Evolutionary conservation across 1,284 basidiomycete species (phyloP).

Genomic region (Cryptococcus maquisensis): DNA sequence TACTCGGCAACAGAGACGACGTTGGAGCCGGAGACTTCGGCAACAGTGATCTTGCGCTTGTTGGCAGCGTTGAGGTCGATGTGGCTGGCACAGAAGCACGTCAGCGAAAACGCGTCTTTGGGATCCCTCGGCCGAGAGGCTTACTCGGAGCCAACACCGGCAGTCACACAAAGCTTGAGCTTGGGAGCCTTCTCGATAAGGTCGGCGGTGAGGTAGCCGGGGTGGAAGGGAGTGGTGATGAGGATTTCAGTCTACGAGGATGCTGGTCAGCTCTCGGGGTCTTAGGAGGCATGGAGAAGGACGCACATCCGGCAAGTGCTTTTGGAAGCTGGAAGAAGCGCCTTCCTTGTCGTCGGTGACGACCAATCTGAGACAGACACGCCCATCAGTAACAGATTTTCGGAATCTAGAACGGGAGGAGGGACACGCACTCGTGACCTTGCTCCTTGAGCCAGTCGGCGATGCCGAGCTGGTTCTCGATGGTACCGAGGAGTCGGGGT

Average conservation of each 20-base stretch:
- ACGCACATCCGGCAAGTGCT: conserved; percentile 75
- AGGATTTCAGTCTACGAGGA: conserved; percentile 38
- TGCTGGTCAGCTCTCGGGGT: background rate
- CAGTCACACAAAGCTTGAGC: conserved; percentile 87
- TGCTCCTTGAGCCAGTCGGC: conserved; percentile 65
- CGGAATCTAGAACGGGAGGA: background rate
- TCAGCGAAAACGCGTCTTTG: background rate
- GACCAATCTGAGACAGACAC: conserved; percentile 26
- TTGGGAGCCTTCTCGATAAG: conserved; percentile 77
- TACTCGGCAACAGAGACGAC: conserved; percentile 84
- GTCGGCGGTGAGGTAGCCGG: conserved; percentile 80
- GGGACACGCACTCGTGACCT: conserved; percentile 66
- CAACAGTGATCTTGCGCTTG: conserved; percentile 73
- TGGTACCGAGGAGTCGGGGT: conserved; percentile 79
- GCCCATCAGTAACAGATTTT: background rate
- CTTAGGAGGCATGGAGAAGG: background rate
- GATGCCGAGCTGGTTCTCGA: conserved; percentile 84
- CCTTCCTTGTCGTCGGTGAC: conserved; percentile 87
- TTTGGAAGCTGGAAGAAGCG: conserved; percentile 76
- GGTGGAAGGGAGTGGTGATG: conserved; percentile 86
- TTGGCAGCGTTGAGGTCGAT: conserved; percentile 87
- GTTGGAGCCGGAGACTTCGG: conserved; percentile 77
- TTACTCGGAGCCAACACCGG: conserved; percentile 83
- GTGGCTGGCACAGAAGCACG: conserved; percentile 51
- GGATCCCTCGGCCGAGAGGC: background rate